Base-by-base conservation (phyloP, 2,329 filamentous ascomycete genomes). In the Karstenula rhodostoma region DNA sequence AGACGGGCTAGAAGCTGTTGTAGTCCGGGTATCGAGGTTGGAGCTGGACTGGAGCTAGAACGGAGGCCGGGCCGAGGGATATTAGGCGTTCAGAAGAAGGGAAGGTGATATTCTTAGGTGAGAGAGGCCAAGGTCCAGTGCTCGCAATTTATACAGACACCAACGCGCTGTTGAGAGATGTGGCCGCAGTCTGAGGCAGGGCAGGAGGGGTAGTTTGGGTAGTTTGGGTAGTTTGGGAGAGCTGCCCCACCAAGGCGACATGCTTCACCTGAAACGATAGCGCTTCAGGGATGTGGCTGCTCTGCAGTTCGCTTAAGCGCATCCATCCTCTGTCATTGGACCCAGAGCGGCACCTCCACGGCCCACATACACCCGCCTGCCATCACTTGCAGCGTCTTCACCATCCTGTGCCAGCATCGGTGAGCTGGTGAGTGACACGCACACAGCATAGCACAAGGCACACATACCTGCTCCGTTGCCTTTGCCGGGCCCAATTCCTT, bases 201-300 rank as follows among this genome's bases (percentile, higher is more conserved):
- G 35, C 29, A 58, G 56, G 33, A 51, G 29, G 47, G 56, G 47
- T 35, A 58, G 47, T 46, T 46, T 25, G 40, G 29, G n/a, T n/a
- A n/a, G n/a, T n/a, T n/a, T n/a, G 47, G 56, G 47, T 35, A 58
- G 47, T 46, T 46, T 25, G 40, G 29, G n/a, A n/a, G 22, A 23
- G 27, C 13, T 51, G 56, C 56, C 56, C 56, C 56, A 58, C 56
- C 49, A 58, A 13, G 40, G 33, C 44, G 32, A 51, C 35, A 37
- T 32, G 35, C 35, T 51, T 58, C 61, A 63, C 58, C 64, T 64
- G 64, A 66, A 62, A 62, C 61, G 35, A 44, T 55, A 57, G 53
- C 40, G 62, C 61, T 58, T 61, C 58, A 60, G 49, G 54, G 32
- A 33, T 35, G 25, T 25, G 32, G 8, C 44, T 55, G 44, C 29